Percentiles rank a stretch among this genome's conserved stretches.
Conservation (phyloP, 2,329 filamentous ascomycete species). For the Metarhizium anisopliae region DNA sequence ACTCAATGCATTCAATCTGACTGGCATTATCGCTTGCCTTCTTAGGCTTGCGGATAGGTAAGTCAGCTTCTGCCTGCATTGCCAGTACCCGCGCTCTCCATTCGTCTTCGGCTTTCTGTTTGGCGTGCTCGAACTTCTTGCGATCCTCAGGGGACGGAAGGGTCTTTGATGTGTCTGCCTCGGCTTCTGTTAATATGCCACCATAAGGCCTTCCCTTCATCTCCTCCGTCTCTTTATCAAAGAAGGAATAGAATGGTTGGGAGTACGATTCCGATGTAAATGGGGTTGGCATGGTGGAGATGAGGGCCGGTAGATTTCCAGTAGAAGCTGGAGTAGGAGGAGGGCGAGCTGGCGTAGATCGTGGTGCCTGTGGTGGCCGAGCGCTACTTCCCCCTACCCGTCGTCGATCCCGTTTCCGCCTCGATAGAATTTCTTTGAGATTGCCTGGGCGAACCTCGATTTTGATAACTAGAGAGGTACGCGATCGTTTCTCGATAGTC, state of each 20-base stretch:
- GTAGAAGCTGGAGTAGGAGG: not conserved
- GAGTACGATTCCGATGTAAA: slow-evolving; percentile 52
- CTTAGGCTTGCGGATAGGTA: slow-evolving; percentile 54
- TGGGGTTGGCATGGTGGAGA: slow-evolving; percentile 40
- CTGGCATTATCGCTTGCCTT: slow-evolving; percentile 82
- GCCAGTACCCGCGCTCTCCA: slow-evolving; percentile 62
- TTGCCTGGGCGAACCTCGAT: slow-evolving; percentile 28
- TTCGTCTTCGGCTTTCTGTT: slow-evolving; percentile 83
- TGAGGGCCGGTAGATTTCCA: slow-evolving; percentile 7
- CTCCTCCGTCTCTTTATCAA: slow-evolving; percentile 83
- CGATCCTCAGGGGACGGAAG: slow-evolving; percentile 74
- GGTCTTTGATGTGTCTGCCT: slow-evolving; percentile 87
- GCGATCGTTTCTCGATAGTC: slow-evolving; percentile 29
- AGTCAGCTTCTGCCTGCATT: slow-evolving; percentile 55
- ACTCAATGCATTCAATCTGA: slow-evolving; percentile 98
- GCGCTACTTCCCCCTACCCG: slow-evolving; percentile 11
- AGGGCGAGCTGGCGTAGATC: slow-evolving; percentile 12
- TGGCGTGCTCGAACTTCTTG: slow-evolving; percentile 79
- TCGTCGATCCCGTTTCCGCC: slow-evolving; percentile 24
- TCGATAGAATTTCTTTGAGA: slow-evolving; percentile 27
- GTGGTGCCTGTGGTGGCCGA: slow-evolving; percentile 14
- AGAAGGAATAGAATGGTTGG: slow-evolving; percentile 79
- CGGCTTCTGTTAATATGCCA: slow-evolving; percentile 78
- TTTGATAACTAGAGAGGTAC: slow-evolving; percentile 25
- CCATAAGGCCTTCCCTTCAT: slow-evolving; percentile 90